Evolutionary conservation across 768 basidiomycete genomes (phyloP).

Genomic region (Tricholoma bakamatsutake): DNA sequence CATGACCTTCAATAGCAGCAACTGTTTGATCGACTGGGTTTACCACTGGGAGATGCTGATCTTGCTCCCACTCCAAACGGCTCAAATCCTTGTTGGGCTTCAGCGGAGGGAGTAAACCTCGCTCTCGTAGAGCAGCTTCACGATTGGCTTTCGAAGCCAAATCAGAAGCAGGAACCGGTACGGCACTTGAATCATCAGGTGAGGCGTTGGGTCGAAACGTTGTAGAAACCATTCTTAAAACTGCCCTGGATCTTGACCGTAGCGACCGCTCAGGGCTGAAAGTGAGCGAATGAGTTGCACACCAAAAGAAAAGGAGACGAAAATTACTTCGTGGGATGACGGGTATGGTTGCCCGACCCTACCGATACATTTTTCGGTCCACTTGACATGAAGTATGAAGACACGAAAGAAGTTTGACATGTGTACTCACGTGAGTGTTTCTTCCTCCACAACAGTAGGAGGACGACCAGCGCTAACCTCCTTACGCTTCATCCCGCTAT

Average conservation of each 20-base stretch:
- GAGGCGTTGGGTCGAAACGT: conserved; percentile 22
- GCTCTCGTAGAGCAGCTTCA: conserved; percentile 55
- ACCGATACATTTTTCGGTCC: background rate
- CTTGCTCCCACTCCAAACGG: conserved; percentile 32
- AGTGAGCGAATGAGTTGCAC: background rate
- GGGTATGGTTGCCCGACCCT: conserved; percentile 1
- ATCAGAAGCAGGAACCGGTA: conserved; percentile 12
- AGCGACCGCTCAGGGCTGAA: conserved; percentile 9
- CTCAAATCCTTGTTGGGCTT: conserved; percentile 36
- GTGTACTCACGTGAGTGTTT: background rate
- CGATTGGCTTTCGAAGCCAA: conserved; percentile 31
- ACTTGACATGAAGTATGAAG: background rate
- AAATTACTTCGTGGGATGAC: conserved; percentile 5
- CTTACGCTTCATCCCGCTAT: conserved; percentile 6
- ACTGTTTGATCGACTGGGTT: conserved; percentile 9
- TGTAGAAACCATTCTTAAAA: conserved; percentile 28
- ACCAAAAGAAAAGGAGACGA: background rate
- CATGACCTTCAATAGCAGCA: conserved; percentile 9
- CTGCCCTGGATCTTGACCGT: conserved; percentile 23
- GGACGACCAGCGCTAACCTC: conserved; percentile 5
- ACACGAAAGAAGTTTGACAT: background rate
- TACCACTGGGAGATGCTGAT: conserved; percentile 32
- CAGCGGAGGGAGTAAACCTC: conserved; percentile 50
- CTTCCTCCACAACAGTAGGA: background rate
- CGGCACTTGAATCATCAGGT: conserved; percentile 6